A percentile compares a stretch with the other conserved stretches of the same genome.
Evolutionary conservation across 441 rosid species (phyloP).

Genomic region (Biscutella laevigata): DNA sequence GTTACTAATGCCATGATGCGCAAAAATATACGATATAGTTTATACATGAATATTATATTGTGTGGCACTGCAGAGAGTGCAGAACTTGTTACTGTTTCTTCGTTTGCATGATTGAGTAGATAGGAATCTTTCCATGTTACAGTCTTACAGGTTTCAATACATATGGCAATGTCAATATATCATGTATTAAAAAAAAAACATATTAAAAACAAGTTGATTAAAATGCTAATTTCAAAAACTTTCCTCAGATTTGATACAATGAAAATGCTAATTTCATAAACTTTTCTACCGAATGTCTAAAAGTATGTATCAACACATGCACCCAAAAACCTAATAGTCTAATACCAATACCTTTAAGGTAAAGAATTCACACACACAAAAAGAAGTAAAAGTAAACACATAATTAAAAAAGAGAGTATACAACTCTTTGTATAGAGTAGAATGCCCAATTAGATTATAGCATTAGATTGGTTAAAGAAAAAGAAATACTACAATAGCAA

Average conservation of each 20-base stretch:
- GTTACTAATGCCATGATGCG: slow-evolving; percentile 6
- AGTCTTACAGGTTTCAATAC: slow-evolving; percentile 28
- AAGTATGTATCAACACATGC: background rate
- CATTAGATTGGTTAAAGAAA: no score
- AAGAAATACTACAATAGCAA: no score
- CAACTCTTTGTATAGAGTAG: background rate
- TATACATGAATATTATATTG: background rate
- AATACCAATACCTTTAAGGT: background rate
- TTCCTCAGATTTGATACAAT: background rate
- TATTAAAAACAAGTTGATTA: background rate
- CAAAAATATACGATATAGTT: background rate
- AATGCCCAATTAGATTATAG: background rate
- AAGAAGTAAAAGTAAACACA: background rate
- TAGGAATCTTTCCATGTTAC: slow-evolving; percentile 83
- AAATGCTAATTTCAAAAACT: background rate
- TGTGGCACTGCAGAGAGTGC: slow-evolving; percentile 20
- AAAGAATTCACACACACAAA: no score
- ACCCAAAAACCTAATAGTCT: background rate
- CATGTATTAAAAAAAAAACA: background rate
- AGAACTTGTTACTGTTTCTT: slow-evolving; percentile 34
- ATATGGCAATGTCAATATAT: slow-evolving; percentile 2
- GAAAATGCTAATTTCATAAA: background rate
- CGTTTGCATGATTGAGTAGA: slow-evolving; percentile 35
- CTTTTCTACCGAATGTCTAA: background rate
- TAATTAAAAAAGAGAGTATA: background rate